phyloP scores from a whole-genome alignment of 1,284 basidiomycete genomes.

The Austropuccinia psidii region DNA sequence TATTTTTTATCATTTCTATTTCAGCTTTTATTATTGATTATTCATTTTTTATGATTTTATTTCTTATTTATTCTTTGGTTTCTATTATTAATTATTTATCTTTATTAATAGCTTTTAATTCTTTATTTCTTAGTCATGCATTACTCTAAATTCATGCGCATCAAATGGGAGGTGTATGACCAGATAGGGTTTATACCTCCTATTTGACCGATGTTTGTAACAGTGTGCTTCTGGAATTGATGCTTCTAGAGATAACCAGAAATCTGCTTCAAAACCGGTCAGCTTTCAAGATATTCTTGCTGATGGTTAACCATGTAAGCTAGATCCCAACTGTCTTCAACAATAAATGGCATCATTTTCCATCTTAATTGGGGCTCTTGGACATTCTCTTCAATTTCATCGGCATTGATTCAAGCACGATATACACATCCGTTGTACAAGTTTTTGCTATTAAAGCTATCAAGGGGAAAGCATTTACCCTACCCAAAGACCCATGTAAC shows the following conservation, averaged over 20 bases:
- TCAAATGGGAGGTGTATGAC: too few species aligned
- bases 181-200: too few species aligned
- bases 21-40: too few species aligned
- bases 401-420: constrained; percentile 69
- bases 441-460: constrained; percentile 72
- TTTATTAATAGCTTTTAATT: too few species aligned
- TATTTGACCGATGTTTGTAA: constrained; percentile 72
- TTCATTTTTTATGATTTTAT: too few species aligned
- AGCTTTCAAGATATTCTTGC: constrained; percentile 94
- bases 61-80: too few species aligned
- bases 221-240: constrained; percentile 67
- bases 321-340: too few species aligned
- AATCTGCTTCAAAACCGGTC: constrained; percentile 86
- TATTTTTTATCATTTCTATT: too few species aligned
- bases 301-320: constrained; percentile 85
- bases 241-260: constrained; percentile 89
- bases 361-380: neutral
- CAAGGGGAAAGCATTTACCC: constrained; percentile 83
- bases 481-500: constrained; percentile 49
- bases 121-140: too few species aligned
- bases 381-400: neutral
- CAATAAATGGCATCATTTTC: too few species aligned
- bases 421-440: constrained; percentile 83
- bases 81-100: too few species aligned
- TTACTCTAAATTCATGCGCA: too few species aligned